Evolutionary conservation across 768 basidiomycete genomes (phyloP), one percentile per base, ranked within the genome.

Genomic region (Phaeotremella skinneri): DNA sequence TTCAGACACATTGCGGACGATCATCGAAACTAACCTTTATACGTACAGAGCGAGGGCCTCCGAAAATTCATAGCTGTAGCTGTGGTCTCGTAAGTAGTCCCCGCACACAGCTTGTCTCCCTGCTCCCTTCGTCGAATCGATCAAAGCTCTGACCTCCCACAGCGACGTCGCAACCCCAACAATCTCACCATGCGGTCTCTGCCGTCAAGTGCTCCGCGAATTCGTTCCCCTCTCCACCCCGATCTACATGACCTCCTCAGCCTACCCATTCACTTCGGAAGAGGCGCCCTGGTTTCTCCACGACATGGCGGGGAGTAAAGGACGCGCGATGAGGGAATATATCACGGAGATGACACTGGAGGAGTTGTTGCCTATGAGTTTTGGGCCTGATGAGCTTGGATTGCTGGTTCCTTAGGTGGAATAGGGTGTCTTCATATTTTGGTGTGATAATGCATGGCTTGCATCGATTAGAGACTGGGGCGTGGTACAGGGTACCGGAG

Each of bases 101-200:
- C 41, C 49, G 25, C 49, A 25, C 37, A 29, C 9, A 31, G 32
- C 30, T 37, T 30, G 27, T 30, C 23, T 21, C 34, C 39, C 52
- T 9, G 7, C 31, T 21, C 32, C 32, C 32, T 31, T n/a, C n/a
- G n/a, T n/a, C n/a, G n/a, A n/a, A n/a, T n/a, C n/a, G n/a, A n/a
- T 41, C n/a, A 47, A 47, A 37, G 6, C 54, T 29, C 4, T 1
- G 14, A 7, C 67, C 16, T 20, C 39, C 27, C 21, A 69, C 43
- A 92, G 90, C 20, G 87, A 94, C 63, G 85, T 93, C 2, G 68
- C 82, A 0, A 72, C 80, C 0, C 73, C 78, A 2, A 58, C 85
- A 0, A 79, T 88, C 48, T 87, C 91, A 1, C 94, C 94, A 0
- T 98, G 96, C 75, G 94, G 94, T 1, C 85, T 93, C 48, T 99